A percentile compares a stretch with the other conserved stretches of the same genome.
Evolutionary conservation across 371 early-diverging fungal species (phyloP).

Genomic region (Rhizopus stolonifer): DNA sequence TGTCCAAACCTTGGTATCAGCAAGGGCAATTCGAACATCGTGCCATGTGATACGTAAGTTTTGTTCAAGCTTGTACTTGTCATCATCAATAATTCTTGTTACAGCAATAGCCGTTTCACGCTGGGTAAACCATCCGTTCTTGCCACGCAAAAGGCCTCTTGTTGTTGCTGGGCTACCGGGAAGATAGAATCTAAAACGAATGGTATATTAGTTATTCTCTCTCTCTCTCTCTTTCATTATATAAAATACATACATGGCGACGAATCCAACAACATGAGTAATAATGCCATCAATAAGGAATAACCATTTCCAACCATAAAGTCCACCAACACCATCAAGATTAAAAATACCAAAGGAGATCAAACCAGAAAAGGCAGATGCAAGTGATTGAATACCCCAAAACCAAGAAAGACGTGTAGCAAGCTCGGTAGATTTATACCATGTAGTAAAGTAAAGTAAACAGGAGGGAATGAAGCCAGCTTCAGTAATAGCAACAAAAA

Average conservation of each 20-base stretch:
- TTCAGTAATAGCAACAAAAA: slow-evolving; percentile 37
- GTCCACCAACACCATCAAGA: slow-evolving; percentile 51
- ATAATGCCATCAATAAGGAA: slow-evolving; percentile 55
- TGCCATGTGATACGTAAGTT: slow-evolving; percentile 25
- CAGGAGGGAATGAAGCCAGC: slow-evolving; percentile 66
- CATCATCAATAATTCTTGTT: slow-evolving; percentile 56
- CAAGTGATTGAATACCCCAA: slow-evolving; percentile 59
- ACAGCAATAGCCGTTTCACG: slow-evolving; percentile 50
- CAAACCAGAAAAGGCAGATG: slow-evolving; percentile 59
- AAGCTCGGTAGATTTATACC: slow-evolving; percentile 61
- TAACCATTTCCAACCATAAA: slow-evolving; percentile 62
- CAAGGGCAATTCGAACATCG: slow-evolving; percentile 34
- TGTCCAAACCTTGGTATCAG: slow-evolving; percentile 47
- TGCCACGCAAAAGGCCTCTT: slow-evolving; percentile 35
- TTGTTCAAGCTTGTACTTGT: slow-evolving; percentile 45
- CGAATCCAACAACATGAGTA: slow-evolving; percentile 45
- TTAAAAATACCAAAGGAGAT: slow-evolving; percentile 59
- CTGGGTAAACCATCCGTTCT: slow-evolving; percentile 38
- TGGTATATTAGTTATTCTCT: not conserved
- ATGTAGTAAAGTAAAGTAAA: slow-evolving; percentile 54
- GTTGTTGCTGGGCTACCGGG: slow-evolving; percentile 45
- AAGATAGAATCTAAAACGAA: slow-evolving; percentile 40
- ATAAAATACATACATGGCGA: slow-evolving; percentile 30
- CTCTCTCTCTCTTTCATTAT: not conserved
- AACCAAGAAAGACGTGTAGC: slow-evolving; percentile 58